phyloP scores from a whole-genome alignment of 305 asterid genomes.

The Plantago lanceolata region DNA sequence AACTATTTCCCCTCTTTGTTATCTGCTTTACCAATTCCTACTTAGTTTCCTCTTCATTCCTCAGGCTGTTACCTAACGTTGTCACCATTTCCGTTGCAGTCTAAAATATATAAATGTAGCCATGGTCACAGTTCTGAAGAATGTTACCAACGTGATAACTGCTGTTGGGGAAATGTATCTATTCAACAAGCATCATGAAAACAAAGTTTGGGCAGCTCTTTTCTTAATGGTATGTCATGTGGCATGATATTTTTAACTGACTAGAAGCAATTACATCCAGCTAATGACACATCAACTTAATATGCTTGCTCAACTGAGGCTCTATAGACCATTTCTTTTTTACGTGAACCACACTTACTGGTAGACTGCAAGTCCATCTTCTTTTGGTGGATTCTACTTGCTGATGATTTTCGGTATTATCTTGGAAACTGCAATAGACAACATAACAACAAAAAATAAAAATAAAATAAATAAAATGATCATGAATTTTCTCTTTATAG shows the following conservation, averaged over 20 bases:
- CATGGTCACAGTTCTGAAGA: constrained; percentile 97
- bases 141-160: constrained; percentile 86
- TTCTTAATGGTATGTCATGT: constrained; percentile 67
- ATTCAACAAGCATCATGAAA: constrained; percentile 77
- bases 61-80: constrained; percentile 8
- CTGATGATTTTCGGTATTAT: background rate
- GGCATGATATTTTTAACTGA: background rate
- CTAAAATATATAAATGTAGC: constrained; percentile 82
- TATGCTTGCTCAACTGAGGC: background rate
- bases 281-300: background rate
- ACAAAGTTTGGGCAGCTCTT: constrained; percentile 90
- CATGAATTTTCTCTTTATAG: background rate
- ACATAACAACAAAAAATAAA: too few relatives aligned
- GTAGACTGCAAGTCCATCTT: background rate
- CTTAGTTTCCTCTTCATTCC: background rate
- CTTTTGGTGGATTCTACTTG: background rate
- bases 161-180: constrained; percentile 93
- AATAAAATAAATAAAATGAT: too few relatives aligned
- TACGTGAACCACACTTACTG: background rate
- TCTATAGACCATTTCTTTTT: background rate
- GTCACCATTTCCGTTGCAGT: constrained; percentile 40
- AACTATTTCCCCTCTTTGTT: constrained; percentile 5
- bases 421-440: too few relatives aligned
- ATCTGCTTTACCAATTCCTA: background rate
- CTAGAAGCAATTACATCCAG: background rate